Conservation (phyloP, 2,329 filamentous ascomycete genomes). For the Epichloe elymi region DNA sequence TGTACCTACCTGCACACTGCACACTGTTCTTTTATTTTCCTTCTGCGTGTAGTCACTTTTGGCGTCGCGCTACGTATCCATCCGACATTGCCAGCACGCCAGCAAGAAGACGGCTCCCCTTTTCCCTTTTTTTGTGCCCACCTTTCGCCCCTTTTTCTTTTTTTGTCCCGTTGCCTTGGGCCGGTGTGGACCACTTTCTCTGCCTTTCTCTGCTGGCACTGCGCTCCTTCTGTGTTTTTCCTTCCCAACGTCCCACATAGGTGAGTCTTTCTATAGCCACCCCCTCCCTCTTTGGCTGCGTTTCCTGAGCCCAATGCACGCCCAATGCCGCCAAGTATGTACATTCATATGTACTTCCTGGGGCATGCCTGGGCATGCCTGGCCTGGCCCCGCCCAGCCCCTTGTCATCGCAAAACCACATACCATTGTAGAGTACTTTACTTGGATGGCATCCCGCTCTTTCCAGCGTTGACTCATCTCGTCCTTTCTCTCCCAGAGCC, state of each 20-base stretch:
- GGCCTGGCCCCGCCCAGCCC: slow-evolving; percentile 3
- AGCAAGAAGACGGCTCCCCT: neutral
- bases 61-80: neutral
- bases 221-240: neutral
- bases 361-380: slow-evolving; percentile 1
- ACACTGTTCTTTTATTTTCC: too few relatives aligned
- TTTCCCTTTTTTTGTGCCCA: neutral
- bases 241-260: neutral
- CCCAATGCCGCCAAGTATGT: neutral
- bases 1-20: too few relatives aligned
- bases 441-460: slow-evolving; percentile 4
- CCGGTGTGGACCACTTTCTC: neutral
- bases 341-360: neutral
- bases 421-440: slow-evolving; percentile 3
- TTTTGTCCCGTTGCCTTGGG: slow-evolving; percentile 4
- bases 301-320: neutral
- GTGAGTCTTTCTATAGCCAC: neutral
- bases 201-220: neutral
- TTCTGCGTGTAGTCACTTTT: neutral
- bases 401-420: slow-evolving; percentile 2
- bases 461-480: slow-evolving; percentile 2
- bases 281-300: neutral
- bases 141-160: neutral
- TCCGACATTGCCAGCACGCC: slow-evolving; percentile 3
- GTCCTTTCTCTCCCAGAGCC: neutral